A percentile compares a stretch with the other conserved stretches of the same genome.
Conservation (phyloP, 176 grass and related monocot species). For the Dendrocalamus sinicus region DNA sequence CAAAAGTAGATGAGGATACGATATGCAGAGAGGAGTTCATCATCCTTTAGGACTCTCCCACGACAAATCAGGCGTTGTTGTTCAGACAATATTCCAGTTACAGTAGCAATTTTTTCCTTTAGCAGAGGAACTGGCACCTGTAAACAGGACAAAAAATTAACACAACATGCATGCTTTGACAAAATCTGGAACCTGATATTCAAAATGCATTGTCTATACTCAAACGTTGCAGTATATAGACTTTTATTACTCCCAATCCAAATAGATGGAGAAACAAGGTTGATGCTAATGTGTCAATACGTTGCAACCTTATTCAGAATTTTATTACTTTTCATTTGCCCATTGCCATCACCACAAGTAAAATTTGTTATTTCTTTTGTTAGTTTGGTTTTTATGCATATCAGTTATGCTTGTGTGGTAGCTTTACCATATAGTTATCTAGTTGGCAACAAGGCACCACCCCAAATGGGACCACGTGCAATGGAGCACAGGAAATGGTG, state of each 20-base stretch:
- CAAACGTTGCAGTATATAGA: conserved; percentile 1
- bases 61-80: conserved; percentile 95
- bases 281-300: not conserved
- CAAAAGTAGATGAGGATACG: conserved; percentile 71
- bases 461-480: not conserved
- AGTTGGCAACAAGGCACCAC: not conserved
- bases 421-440: conserved; percentile 17
- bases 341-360: conserved; percentile 5
- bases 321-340: not conserved
- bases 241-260: conserved; percentile 15
- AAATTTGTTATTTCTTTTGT: conserved; percentile 4
- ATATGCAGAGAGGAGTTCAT: conserved; percentile 92
- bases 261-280: conserved; percentile 8
- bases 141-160: conserved; percentile 33
- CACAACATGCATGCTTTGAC: not conserved
- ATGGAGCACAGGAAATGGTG: not conserved
- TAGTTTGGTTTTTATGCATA: conserved; percentile 6
- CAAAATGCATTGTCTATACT: conserved; percentile 2
- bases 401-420: not conserved
- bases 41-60: conserved; percentile 93
- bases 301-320: not conserved
- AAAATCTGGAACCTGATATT: conserved; percentile 34
- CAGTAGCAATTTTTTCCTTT: conserved; percentile 92
- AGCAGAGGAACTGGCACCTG: conserved; percentile 91
- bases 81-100: conserved; percentile 88